These are phyloP conservation scores for Lachnellula subtilissima DNA, from an alignment of 2,329 filamentous ascomycete genomes.

Conservation along the genomic window DNA sequence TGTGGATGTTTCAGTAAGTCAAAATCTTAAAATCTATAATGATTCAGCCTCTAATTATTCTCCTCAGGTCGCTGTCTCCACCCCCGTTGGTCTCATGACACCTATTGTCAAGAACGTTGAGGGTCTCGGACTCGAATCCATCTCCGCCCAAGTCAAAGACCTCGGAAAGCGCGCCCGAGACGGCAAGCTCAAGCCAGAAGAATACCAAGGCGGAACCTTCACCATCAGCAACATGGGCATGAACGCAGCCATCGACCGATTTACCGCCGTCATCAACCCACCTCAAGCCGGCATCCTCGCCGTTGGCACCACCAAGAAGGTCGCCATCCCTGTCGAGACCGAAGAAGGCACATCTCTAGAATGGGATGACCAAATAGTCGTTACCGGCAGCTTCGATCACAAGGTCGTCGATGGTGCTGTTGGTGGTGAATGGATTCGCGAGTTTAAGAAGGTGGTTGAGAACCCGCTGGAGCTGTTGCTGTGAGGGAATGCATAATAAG, in stretches of 20 bases:
- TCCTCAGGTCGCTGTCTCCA: slow-evolving; percentile 49
- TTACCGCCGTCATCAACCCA: slow-evolving; percentile 98
- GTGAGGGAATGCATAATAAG: slow-evolving; percentile 37
- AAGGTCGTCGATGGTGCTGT: slow-evolving; percentile 97
- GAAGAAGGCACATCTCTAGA: slow-evolving; percentile 75
- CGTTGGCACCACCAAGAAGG: slow-evolving; percentile 92
- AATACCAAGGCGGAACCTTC: slow-evolving; percentile 98
- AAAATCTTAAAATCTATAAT: not conserved
- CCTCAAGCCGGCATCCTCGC: slow-evolving; percentile 94
- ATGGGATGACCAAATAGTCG: slow-evolving; percentile 96
- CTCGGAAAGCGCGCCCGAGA: slow-evolving; percentile 94
- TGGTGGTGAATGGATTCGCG: slow-evolving; percentile 92
- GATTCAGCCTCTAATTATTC: not conserved
- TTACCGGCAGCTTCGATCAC: slow-evolving; percentile 97
- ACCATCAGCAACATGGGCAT: slow-evolving; percentile 99
- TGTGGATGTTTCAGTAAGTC: slow-evolving; percentile 90
- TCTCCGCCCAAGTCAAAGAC: slow-evolving; percentile 88
- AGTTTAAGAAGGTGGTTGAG: slow-evolving; percentile 96
- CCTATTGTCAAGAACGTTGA: slow-evolving; percentile 92
- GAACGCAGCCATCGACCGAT: slow-evolving; percentile 93
- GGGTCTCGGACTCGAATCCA: slow-evolving; percentile 78
- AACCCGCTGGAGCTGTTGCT: slow-evolving; percentile 93
- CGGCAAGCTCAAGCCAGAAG: slow-evolving; percentile 97
- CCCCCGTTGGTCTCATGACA: slow-evolving; percentile 90
- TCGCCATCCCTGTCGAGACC: slow-evolving; percentile 77